A percentile compares a stretch with the other conserved stretches of the same genome.
phyloP scores from a whole-genome alignment of 108 stramenopile species.

The Epithemia pelagica region DNA sequence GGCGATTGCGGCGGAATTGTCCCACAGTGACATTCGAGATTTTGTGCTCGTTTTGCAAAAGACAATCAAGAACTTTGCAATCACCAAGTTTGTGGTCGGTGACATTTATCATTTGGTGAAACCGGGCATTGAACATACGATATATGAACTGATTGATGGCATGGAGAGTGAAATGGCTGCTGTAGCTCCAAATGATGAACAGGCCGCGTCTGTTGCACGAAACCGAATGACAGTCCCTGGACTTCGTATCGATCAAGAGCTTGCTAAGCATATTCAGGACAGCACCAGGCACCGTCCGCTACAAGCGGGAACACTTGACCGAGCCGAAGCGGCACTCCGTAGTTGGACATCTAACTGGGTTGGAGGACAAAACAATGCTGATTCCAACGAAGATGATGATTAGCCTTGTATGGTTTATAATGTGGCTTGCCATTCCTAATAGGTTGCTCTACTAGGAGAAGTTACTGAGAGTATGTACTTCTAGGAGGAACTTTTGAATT shows the following conservation, averaged over 20 bases:
- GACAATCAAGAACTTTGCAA: constrained; percentile 53
- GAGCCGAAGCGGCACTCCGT: constrained; percentile 13
- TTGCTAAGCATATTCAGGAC: constrained; percentile 49
- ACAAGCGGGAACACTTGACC: constrained; percentile 46
- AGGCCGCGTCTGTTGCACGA: constrained; percentile 47
- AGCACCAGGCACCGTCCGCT: constrained; percentile 58
- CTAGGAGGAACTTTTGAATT: no score
- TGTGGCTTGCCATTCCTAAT: no score
- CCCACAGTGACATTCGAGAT: constrained; percentile 59
- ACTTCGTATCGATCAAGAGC: constrained; percentile 66
- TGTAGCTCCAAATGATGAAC: constrained; percentile 64
- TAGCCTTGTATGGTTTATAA: no score
- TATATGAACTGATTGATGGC: constrained; percentile 66
- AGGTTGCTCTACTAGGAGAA: no score
- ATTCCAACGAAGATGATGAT: background rate
- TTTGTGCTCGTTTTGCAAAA: constrained; percentile 75
- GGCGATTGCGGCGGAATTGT: constrained; percentile 56
- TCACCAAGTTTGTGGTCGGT: constrained; percentile 73
- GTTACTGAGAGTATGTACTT: no score
- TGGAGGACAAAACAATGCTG: background rate
- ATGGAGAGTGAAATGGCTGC: constrained; percentile 41
- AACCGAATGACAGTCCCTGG: constrained; percentile 70
- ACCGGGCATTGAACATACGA: constrained; percentile 51
- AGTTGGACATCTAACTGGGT: background rate
- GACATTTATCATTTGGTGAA: constrained; percentile 76